Percentiles rank a stretch among this genome's conserved stretches.
phyloP scores from a whole-genome alignment of 2,329 filamentous ascomycete genomes.

The Hypoxylon sp. region DNA sequence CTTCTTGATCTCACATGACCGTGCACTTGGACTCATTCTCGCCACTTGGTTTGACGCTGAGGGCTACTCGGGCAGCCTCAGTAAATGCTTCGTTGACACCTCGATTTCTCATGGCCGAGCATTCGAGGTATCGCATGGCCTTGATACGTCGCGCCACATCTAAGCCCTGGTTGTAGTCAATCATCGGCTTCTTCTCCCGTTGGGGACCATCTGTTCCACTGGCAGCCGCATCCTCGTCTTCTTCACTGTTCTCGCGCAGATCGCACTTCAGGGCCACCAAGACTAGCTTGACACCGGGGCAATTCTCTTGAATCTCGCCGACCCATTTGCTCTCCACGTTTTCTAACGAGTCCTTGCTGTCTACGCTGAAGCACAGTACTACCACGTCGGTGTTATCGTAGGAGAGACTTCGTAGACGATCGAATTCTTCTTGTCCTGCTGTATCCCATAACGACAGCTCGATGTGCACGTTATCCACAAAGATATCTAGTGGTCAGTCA shows the following conservation, averaged over 20 bases:
- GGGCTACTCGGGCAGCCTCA: conserved; percentile 93
- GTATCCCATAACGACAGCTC: conserved; percentile 99
- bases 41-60: conserved; percentile 78
- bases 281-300: conserved; percentile 93
- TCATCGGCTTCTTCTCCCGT: conserved; percentile 77
- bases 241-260: conserved; percentile 81
- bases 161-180: conserved; percentile 91
- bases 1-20: conserved; percentile 66
- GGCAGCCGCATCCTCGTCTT: conserved; percentile 73
- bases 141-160: conserved; percentile 93
- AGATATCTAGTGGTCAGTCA: conserved; percentile 78
- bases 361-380: conserved; percentile 98
- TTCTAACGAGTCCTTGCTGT: conserved; percentile 95
- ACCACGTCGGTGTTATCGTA: conserved; percentile 98
- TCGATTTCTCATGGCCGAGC: conserved; percentile 97
- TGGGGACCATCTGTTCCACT: conserved; percentile 58
- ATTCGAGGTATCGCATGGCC: conserved; percentile 95
- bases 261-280: conserved; percentile 98
- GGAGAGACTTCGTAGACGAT: conserved; percentile 92
- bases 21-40: conserved; percentile 71
- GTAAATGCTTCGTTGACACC: conserved; percentile 99
- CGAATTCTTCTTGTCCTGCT: conserved; percentile 98
- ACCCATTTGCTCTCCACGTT: conserved; percentile 99
- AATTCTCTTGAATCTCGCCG: conserved; percentile 97
- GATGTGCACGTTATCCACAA: conserved; percentile 96